Evolutionary conservation across 2,329 filamentous ascomycete genomes (phyloP), one percentile per base, ranked within the genome.

Genomic region (Fusarium domesticum): DNA sequence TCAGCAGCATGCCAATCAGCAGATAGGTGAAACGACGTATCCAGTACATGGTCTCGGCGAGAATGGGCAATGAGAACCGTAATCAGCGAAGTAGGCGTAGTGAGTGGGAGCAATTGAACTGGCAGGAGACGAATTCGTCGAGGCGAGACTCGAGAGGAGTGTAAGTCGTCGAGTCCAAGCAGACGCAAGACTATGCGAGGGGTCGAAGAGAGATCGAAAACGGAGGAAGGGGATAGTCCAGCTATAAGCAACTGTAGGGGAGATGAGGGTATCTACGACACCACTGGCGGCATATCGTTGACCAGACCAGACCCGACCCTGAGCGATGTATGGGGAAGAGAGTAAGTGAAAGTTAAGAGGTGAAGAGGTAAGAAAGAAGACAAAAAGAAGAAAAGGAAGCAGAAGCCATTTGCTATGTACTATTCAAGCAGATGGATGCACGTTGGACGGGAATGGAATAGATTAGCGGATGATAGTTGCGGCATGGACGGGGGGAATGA

Each of bases 1-100:
- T 43, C 35, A 70, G 43, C 48, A 72, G 50, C 53, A 77, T 53
- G 50, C 73, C 54, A 53, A 65, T 55, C 51, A 64, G 45, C 39
- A 68, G 56, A 37, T 74, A 63, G 44, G 66, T 62, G 51, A 72
- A 57, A 39, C 72, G 72, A 20, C 73, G 75, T 39, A 78, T 48
- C 63, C 72, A 70, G 52, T 69, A 70, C 73, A 77, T 76, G 58
- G 48, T 47, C 35, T 33, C 35, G 39, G 35, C 14, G 25, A 35
- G 28, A 20, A 43, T 20, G 35, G 36, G 44, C 42, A 39, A 20
- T 43, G 37, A 39, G 25, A 40, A 33, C n/a, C 34, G 28, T 39
- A 23, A 36, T 35, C 39, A 41, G 42, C 37, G 33, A 19, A 43
- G 37, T 34, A 23, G 37, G 28, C 35, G 20, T 18, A 23, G 20